These are phyloP conservation scores for Podospora conica DNA, from an alignment of 495 filamentous ascomycete species.

Conservation along the genomic window DNA sequence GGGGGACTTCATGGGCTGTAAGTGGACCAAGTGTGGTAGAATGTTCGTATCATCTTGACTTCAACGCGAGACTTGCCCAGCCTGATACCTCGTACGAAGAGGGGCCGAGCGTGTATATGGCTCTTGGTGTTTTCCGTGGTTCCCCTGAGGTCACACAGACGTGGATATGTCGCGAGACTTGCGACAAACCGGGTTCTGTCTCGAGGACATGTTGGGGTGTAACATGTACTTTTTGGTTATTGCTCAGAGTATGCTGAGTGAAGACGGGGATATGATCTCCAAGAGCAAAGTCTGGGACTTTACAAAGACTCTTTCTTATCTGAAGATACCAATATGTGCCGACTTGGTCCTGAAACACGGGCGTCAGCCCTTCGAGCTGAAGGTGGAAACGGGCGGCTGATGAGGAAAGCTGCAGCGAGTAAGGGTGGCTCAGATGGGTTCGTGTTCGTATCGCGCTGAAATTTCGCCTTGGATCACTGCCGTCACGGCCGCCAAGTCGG, in stretches of 20 bases:
- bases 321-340: neutral
- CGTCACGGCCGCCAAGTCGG: slow-evolving; percentile 7
- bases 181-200: neutral
- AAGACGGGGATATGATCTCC: neutral
- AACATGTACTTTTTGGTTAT: too few relatives aligned
- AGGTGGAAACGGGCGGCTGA: neutral
- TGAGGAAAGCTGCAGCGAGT: neutral
- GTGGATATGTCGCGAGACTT: neutral
- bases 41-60: neutral
- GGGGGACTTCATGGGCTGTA: neutral
- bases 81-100: neutral
- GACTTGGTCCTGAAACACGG: neutral
- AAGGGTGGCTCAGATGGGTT: neutral
- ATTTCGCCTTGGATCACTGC: slow-evolving; percentile 13
- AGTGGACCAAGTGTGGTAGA: neutral
- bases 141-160: neutral
- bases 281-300: neutral
- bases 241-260: neutral
- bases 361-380: neutral
- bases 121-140: neutral
- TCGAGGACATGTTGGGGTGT: neutral
- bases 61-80: neutral
- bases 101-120: neutral
- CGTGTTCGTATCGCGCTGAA: neutral
- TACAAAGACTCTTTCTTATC: neutral